Evolutionary conservation across 805 yeast genomes (phyloP), one percentile per base, ranked within the genome.

Genomic region (Lachancea sp.): DNA sequence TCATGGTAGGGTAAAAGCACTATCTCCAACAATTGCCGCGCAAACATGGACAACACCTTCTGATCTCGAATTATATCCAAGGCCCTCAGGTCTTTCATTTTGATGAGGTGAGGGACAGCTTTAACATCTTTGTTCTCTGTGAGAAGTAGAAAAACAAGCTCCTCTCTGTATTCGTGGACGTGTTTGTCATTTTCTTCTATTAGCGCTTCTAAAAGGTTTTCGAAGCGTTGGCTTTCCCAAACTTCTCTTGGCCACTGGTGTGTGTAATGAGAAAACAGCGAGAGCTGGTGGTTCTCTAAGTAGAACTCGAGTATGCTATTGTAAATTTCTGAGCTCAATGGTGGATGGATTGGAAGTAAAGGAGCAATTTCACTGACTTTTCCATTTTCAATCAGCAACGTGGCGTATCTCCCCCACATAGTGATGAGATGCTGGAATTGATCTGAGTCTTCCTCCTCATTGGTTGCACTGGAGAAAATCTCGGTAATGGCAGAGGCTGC

Each of bases 401-500:
- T 61, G 3, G 82, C 62, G 81, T 88, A 82, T 20, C 65, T 67
- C 34, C 75, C 75, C 96, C 97, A 89, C 47, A 79, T 72, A 4
- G 64, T 60, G 19, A 59, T 40, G 1, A 65, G 48, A 9, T 66
- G 56, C 0, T 51, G 38, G 36, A 53, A 49, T 10, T 58, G 26
- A 15, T 53, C 57, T 0, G 46, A 49, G 9, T 57, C 59, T 0
- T 47, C 50, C 7, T 55, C 57, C 9, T 58, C 47, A 6, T 51
- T 45, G 0, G 48, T 49, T 17, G 56, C 55, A 10, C 55, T 46
- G n/a, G 49, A 25, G 31, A 78, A 58, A 1, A 76, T 74, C 27
- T 62, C 54, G 1, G 59, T 44, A 18, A 86, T 64, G 54, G 79
- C 78, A 2, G 50, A 49, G 1, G 79, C 76, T 0, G 88, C 83